Evolutionary conservation across 139 green algal genomes (phyloP).

Genomic region (Ostreobium quekettii): DNA sequence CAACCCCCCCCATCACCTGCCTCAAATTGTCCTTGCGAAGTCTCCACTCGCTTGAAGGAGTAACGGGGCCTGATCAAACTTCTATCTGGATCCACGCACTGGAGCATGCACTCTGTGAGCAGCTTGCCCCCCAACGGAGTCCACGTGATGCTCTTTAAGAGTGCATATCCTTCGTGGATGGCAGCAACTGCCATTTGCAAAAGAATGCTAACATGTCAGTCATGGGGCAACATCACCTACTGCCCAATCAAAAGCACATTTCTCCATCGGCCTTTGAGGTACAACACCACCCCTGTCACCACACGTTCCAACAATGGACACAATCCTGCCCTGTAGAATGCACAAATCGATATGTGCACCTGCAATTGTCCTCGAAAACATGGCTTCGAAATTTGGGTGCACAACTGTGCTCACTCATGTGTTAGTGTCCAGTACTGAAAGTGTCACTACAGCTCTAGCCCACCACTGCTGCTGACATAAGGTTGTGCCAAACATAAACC

Average conservation of each 20-base stretch:
- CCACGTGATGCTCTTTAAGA: slow-evolving; percentile 67
- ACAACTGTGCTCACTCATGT: too few relatives aligned
- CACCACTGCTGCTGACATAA: too few relatives aligned
- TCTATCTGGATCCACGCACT: slow-evolving; percentile 20
- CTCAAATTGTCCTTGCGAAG: neutral
- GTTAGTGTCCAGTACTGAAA: too few relatives aligned
- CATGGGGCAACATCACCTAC: neutral
- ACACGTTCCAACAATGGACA: too few relatives aligned
- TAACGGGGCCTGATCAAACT: slow-evolving; percentile 46
- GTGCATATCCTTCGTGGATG: slow-evolving; percentile 87
- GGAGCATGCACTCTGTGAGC: slow-evolving; percentile 52
- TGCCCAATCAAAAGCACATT: neutral
- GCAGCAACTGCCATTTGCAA: slow-evolving; percentile 59
- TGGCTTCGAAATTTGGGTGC: too few relatives aligned
- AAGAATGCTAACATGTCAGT: neutral
- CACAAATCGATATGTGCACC: too few relatives aligned
- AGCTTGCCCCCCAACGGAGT: slow-evolving; percentile 61
- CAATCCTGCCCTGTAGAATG: too few relatives aligned
- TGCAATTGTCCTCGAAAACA: too few relatives aligned
- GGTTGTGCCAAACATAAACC: too few relatives aligned
- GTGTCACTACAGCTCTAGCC: too few relatives aligned
- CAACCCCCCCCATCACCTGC: too few relatives aligned
- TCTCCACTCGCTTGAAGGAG: slow-evolving; percentile 63
- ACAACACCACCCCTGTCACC: too few relatives aligned
- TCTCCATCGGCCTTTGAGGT: neutral